phyloP scores from a whole-genome alignment of 73 alveolate genomes.

The Uronychia binucleata region DNA sequence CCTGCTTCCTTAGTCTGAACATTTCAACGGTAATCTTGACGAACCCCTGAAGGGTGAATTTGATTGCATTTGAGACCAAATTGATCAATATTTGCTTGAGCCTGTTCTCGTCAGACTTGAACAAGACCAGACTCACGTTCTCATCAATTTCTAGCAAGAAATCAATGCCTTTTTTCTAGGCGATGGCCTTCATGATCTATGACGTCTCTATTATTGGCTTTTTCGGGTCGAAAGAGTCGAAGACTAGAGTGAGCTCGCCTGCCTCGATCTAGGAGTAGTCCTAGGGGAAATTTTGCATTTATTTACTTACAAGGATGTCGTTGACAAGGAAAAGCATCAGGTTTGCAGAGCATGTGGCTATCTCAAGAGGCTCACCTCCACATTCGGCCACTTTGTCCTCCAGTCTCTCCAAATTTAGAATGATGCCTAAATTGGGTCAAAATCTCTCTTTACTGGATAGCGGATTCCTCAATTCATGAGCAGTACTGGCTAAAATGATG shows the following conservation, averaged over 20 bases:
- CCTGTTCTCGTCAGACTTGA: slow-evolving; percentile 22
- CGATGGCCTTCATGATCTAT: neutral
- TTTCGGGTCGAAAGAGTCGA: neutral
- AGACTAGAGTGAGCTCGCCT: slow-evolving; percentile 14
- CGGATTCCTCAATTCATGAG: slow-evolving; percentile 15
- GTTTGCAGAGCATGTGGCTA: slow-evolving; percentile 35
- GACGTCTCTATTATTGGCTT: neutral
- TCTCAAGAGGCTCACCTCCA: neutral
- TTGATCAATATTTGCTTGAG: slow-evolving; percentile 30
- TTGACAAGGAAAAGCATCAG: slow-evolving; percentile 50
- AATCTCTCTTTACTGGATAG: neutral
- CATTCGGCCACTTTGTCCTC: neutral
- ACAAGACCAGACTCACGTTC: neutral
- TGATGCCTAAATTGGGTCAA: neutral
- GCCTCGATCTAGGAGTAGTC: slow-evolving; percentile 52
- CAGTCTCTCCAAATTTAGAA: neutral
- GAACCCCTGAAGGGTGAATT: slow-evolving; percentile 19
- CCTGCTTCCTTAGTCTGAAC: neutral
- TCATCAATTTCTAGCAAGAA: neutral
- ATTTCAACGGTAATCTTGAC: slow-evolving; percentile 14
- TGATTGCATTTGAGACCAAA: slow-evolving; percentile 33
- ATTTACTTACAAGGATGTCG: slow-evolving; percentile 49
- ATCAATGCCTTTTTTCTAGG: neutral
- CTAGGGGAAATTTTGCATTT: too few relatives aligned
- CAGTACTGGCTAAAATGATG: neutral